Conservation (phyloP, 2,329 filamentous ascomycete species). For the Lasiodiplodia gonubiensis region DNA sequence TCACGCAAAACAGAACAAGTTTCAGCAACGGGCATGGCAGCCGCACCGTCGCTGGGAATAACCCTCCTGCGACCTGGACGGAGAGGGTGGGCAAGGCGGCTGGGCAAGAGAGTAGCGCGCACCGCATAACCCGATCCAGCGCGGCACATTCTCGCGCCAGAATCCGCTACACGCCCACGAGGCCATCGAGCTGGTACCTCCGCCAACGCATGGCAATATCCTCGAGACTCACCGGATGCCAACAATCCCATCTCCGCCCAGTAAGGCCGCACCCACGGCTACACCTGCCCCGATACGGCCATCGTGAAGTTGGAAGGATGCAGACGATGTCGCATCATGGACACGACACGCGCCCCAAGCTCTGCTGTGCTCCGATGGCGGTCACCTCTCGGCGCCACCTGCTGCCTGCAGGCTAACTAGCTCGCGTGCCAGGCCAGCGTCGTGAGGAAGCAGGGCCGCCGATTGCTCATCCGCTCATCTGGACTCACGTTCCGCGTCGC, state of each 20-base stretch:
- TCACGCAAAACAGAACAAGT: constrained; percentile 24
- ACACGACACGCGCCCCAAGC: constrained; percentile 23
- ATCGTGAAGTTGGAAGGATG: constrained; percentile 22
- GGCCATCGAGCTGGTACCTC: constrained; percentile 3
- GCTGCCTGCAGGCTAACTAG: constrained; percentile 15
- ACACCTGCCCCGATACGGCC: constrained; percentile 1
- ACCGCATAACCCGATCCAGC: neutral
- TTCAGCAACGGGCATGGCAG: constrained; percentile 15
- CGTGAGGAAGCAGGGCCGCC: constrained; percentile 12
- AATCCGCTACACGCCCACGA: constrained; percentile 4
- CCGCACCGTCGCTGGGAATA: neutral
- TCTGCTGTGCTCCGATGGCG: constrained; percentile 21
- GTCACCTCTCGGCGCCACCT: constrained; percentile 21
- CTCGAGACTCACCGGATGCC: constrained; percentile 13
- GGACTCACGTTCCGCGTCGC: constrained; percentile 5
- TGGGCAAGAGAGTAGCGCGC: constrained; percentile 3
- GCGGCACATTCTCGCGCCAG: constrained; percentile 3
- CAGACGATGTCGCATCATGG: constrained; percentile 26
- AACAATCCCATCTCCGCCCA: neutral
- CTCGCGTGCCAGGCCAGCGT: constrained; percentile 4
- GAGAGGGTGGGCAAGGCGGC: neutral
- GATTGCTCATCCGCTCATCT: constrained; percentile 21
- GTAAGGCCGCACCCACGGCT: constrained; percentile 6
- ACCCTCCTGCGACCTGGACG: neutral
- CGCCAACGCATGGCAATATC: constrained; percentile 1